Evolutionary conservation across 1,139 yeast species (phyloP), one percentile per base, ranked within the genome.

Genomic region (Yamadazyma siamensis): DNA sequence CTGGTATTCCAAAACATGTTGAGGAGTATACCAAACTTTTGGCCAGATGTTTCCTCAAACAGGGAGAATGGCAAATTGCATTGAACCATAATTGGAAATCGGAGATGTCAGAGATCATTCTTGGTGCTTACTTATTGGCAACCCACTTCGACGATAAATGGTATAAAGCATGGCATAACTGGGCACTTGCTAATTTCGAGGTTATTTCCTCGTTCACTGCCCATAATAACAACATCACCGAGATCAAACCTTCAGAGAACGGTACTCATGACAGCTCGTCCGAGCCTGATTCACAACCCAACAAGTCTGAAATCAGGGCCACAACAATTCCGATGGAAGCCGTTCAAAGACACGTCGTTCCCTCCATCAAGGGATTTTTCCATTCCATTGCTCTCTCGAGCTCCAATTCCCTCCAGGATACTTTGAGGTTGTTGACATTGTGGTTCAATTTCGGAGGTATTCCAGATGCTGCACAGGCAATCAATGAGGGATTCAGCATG

Each of bases 141-240:
- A 91, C 98, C 0, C 96, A 89, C 53, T 91, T 91, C 55, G 97
- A 91, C 52, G 71, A 75, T 28, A 75, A 76, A 25, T 94, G 98
- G 96, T 94, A 94, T 52, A 91, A 94, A 50, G 98, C 98, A 14
- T 94, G 98, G 98, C 99, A 94, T 52, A 89, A 88, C 51, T 94
- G 99, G 99, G 98, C 98, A 0, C 65, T 94, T 48, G 96, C 98
- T 0, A 94, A 94, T 55, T 94, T 88, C 54, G 96, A 89, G 51
- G 96, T 89, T 2, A 85, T 91, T 17, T 83, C 96, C 0, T 68
- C 82, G 31, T 67, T 67, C 44, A 71, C 79, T 0, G 59, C 73
- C 10, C 69, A 62, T 31, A 55, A 52, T 24, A 55, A 52, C 23
- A 52, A 51, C 25, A 38, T 44, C 23, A 35, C 64, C 38, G 49